Evolutionary conservation across 345 rosid genomes (phyloP).

Genomic region (Noccaea caerulescens): DNA sequence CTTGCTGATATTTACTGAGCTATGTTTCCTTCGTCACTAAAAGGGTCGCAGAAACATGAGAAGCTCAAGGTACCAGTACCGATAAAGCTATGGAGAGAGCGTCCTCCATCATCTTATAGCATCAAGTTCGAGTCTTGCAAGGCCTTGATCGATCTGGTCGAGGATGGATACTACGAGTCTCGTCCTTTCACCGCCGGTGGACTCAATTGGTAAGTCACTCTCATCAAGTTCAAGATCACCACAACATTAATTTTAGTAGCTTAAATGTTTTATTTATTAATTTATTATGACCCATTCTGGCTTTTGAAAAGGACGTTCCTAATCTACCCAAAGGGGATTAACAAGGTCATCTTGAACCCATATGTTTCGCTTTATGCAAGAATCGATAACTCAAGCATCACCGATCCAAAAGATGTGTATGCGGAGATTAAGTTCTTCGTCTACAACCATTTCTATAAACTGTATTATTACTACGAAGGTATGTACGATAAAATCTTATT

Average conservation of each 20-base stretch:
- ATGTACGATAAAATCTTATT: background rate
- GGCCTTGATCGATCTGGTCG: background rate
- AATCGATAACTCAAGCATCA: conserved; percentile 10
- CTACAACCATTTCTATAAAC: background rate
- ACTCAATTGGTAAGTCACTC: conserved; percentile 15
- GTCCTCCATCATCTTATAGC: conserved; percentile 21
- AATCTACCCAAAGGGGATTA: conserved; percentile 26
- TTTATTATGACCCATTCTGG: too few species aligned
- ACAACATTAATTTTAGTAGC: background rate
- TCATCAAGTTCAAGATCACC: background rate
- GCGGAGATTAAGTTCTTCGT: conserved; percentile 27
- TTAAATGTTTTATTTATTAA: background rate
- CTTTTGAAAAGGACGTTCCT: conserved; percentile 26
- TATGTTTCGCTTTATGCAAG: conserved; percentile 9
- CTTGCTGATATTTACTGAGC: too few species aligned
- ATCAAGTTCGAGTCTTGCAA: conserved; percentile 20
- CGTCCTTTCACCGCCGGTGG: conserved; percentile 19
- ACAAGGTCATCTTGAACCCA: background rate
- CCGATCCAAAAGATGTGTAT: conserved; percentile 17
- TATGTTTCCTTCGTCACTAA: background rate
- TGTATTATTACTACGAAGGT: conserved; percentile 4
- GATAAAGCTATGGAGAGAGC: background rate
- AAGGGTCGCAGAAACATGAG: background rate
- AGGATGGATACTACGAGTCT: conserved; percentile 24
- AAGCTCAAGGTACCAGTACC: background rate